phyloP scores from a whole-genome alignment of 805 yeast species.

The Candida corydali region DNA sequence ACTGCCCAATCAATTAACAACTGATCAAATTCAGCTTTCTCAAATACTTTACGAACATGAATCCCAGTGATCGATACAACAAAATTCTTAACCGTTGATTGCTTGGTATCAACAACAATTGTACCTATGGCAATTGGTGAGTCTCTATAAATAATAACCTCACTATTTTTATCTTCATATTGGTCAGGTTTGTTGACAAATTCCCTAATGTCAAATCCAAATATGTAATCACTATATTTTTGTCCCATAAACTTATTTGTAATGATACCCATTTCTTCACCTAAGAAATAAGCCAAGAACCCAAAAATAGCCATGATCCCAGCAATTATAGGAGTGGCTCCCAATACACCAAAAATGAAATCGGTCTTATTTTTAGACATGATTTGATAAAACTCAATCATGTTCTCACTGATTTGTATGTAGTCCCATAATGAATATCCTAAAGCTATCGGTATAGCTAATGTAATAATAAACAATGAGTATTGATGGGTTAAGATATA shows the following conservation, averaged over 20 bases:
- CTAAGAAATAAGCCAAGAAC: conserved; percentile 35
- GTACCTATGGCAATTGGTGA: conserved; percentile 66
- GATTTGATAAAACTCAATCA: conserved; percentile 24
- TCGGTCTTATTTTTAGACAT: conserved; percentile 18
- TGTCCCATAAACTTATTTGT: conserved; percentile 24
- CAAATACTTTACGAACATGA: conserved; percentile 66
- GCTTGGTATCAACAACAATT: conserved; percentile 35
- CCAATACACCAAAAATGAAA: conserved; percentile 19
- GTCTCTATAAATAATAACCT: conserved; percentile 58
- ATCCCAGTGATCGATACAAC: conserved; percentile 52
- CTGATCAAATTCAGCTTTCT: conserved; percentile 57
- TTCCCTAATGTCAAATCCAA: conserved; percentile 49
- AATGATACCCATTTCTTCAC: conserved; percentile 45
- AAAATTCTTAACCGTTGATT: conserved; percentile 38
- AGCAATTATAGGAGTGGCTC: conserved; percentile 35
- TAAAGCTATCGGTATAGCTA: conserved; percentile 15
- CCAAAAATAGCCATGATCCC: conserved; percentile 34
- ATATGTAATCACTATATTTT: conserved; percentile 28
- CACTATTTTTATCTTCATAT: conserved; percentile 38
- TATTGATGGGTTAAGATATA: conserved; percentile 44
- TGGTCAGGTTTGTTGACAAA: conserved; percentile 33
- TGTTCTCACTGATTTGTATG: conserved; percentile 26
- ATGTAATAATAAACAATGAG: conserved; percentile 24
- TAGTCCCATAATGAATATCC: conserved; percentile 26
- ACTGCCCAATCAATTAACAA: conserved; percentile 63